phyloP scores from a whole-genome alignment of 1,139 yeast species.

The Hansenula lynferdii region DNA sequence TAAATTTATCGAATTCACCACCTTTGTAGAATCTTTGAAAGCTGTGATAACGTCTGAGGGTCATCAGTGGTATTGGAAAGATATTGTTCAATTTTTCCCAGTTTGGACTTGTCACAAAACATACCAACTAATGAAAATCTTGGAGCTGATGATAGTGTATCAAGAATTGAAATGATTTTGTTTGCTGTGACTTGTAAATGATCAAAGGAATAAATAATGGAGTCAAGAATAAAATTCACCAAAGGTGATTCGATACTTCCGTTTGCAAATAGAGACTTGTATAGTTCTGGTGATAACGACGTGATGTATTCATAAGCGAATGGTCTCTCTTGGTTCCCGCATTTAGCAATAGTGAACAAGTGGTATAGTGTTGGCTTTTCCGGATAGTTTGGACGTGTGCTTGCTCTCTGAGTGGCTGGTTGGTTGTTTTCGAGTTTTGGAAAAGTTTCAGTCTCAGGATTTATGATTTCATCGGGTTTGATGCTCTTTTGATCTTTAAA shows the following conservation, averaged over 20 bases:
- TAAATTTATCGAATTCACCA: neutral
- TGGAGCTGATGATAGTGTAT: slow-evolving; percentile 9
- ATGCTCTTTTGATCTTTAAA: slow-evolving; percentile 17
- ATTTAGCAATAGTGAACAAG: slow-evolving; percentile 15
- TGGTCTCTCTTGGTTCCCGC: slow-evolving; percentile 15
- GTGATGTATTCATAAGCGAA: slow-evolving; percentile 40
- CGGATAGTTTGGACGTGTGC: slow-evolving; percentile 6
- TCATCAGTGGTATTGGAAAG: too few species aligned
- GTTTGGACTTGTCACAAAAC: slow-evolving; percentile 4
- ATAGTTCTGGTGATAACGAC: slow-evolving; percentile 26
- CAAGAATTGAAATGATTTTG: slow-evolving; percentile 4
- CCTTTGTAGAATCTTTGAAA: neutral
- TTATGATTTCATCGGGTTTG: too few species aligned
- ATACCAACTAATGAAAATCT: slow-evolving; percentile 6
- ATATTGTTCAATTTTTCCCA: neutral
- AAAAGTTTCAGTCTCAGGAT: neutral
- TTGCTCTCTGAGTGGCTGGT: neutral
- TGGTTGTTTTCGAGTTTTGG: too few species aligned
- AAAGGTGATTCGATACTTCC: slow-evolving; percentile 58
- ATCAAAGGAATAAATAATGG: slow-evolving; percentile 25
- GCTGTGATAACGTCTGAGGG: too few species aligned
- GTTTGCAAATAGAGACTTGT: slow-evolving; percentile 32
- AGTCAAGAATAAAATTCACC: slow-evolving; percentile 47
- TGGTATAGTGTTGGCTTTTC: slow-evolving; percentile 15
- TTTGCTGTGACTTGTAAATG: neutral